Evolutionary conservation across 192 early-diverging fungal genomes (phyloP).

Genomic region (Gigaspora rosea): DNA sequence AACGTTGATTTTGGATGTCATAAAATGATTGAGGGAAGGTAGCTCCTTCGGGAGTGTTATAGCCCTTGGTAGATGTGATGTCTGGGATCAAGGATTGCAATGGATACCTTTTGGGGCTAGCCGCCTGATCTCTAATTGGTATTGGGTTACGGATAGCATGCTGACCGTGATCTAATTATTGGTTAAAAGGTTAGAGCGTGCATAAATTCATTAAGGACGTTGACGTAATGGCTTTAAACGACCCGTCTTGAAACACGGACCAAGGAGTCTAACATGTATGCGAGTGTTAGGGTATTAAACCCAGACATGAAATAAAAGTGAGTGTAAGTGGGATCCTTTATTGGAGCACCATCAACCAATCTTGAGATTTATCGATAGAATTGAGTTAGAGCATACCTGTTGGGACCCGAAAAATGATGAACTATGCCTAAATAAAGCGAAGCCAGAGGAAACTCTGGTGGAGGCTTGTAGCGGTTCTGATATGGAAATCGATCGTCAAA

Average conservation of each 20-base stretch:
- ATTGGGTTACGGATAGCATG: neutral
- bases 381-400: no score
- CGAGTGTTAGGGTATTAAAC: no score
- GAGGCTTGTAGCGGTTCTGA: no score
- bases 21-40: conserved; percentile 57
- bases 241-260: conserved; percentile 84
- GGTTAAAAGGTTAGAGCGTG: no score
- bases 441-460: no score
- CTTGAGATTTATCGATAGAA: conserved; percentile 75
- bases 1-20: conserved; percentile 55
- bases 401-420: no score
- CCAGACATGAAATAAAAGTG: conserved; percentile 61
- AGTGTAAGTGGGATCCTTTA: conserved; percentile 52
- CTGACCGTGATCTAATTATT: neutral
- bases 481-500: no score
- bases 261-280: conserved; percentile 82
- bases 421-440: no score
- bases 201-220: no score
- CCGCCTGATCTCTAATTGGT: conserved; percentile 2
- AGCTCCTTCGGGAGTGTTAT: no score
- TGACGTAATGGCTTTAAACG: no score
- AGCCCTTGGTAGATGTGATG: no score
- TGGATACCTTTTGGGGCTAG: conserved; percentile 41
- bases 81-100: conserved; percentile 62
- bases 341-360: conserved; percentile 73